A percentile compares a stretch with the other conserved stretches of the same genome.
Evolutionary conservation across 805 yeast species (phyloP).

Genomic region (Yarrowia porcina): DNA sequence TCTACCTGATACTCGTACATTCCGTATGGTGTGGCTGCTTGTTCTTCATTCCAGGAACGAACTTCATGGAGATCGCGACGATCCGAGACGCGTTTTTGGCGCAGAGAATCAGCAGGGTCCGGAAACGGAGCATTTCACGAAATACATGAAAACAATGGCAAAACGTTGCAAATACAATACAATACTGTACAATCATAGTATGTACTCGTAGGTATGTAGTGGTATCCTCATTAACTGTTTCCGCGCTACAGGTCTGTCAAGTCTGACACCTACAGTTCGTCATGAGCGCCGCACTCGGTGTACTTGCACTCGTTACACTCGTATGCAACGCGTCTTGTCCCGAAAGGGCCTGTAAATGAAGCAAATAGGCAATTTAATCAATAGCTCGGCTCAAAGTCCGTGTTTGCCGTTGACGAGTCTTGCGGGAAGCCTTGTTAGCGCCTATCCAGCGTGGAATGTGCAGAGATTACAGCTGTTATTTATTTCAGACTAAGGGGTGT

Average conservation of each 20-base stretch:
- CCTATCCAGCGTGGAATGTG: not conserved
- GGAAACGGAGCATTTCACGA: not conserved
- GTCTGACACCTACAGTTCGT: too few relatives aligned
- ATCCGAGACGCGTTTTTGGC: not conserved
- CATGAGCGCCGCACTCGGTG: not conserved
- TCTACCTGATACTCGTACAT: too few relatives aligned
- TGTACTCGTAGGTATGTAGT: too few relatives aligned
- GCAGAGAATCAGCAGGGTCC: not conserved
- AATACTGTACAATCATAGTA: too few relatives aligned
- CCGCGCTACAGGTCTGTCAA: too few relatives aligned
- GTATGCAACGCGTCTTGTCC: constrained; percentile 1
- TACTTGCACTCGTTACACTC: too few relatives aligned
- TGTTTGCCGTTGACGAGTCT: not conserved
- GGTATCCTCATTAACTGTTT: too few relatives aligned
- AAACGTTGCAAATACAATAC: too few relatives aligned
- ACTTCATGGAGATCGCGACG: not conserved
- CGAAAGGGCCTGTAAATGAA: not conserved
- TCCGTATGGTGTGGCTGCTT: not conserved
- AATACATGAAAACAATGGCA: too few relatives aligned
- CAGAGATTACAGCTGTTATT: not conserved
- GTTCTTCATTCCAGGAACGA: not conserved
- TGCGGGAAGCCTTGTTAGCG: not conserved
- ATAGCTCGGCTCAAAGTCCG: not conserved
- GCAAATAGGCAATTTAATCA: not conserved
- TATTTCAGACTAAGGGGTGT: not conserved